Evolutionary conservation across 2,329 filamentous ascomycete species (phyloP), one percentile per base, ranked within the genome.

Genomic region (Arthroderma sp.): DNA sequence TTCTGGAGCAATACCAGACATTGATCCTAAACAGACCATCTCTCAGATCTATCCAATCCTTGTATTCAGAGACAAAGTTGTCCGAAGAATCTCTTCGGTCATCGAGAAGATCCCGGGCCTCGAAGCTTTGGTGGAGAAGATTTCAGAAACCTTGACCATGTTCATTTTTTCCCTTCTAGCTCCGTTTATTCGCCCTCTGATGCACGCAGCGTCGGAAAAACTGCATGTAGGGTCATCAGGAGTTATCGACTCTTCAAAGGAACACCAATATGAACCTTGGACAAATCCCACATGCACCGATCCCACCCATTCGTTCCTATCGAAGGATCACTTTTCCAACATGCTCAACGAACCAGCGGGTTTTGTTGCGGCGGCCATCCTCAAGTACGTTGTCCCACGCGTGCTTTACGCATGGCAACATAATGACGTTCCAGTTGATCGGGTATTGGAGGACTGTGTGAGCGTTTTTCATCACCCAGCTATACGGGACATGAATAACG

Each of bases 381-480:
- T 96, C 27, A 80, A 93, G 69, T 96, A 94, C 55, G 78, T 83
- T 30, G 85, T 87, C 1, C 89, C 89, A 1, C 83, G 89, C 31
- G 69, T 96, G 40, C 72, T 98, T 15, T 94, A 89, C 58, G 89
- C 88, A 3, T 96, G 88, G 86, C 85, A 96, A 52, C 84, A 96
- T 59, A 77, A 83, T 2, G 78, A 81, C 37, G 80, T 94, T 0
- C 78, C 85, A 0, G 81, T 91, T 3, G 77, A 93, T 33, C 83
- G 93, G 62, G 82, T 96, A 0, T 71, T 88, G 50, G 72, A 85
- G 50, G 89, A 96, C 53, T 78, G 93, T 36, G 68, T 87, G 39
- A 77, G 77, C 27, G 80, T 85, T 7, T 94, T 96, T 68, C 91
- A 98, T 61, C 91, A 98, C 59, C 91, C 91, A 1, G 83, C 83